Conservation (phyloP, 148 eudicot species). For the Chenopodium album region DNA sequence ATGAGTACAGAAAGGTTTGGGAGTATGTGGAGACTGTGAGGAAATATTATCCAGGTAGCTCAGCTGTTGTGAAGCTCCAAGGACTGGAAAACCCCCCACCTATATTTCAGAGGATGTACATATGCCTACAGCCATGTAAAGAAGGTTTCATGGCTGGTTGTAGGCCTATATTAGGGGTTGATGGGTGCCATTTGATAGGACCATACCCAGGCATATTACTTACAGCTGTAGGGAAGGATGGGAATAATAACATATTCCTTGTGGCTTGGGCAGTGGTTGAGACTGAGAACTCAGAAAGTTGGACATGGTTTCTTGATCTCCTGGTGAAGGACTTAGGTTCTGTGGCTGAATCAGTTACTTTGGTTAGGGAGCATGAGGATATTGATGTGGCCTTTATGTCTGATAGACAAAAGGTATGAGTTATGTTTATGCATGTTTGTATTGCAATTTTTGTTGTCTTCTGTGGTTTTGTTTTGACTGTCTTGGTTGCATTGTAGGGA, state of each 20-base stretch:
- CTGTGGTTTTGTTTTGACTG: background rate
- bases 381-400: background rate
- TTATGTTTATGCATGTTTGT: background rate
- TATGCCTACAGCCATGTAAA: background rate
- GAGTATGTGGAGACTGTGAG: background rate
- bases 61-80: background rate
- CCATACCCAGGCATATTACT: background rate
- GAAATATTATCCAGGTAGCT: background rate
- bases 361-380: background rate
- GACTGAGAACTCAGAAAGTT: background rate
- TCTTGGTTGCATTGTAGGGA: background rate
- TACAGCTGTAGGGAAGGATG: background rate
- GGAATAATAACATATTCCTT: background rate
- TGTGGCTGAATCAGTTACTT: background rate
- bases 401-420: background rate
- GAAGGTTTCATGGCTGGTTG: background rate
- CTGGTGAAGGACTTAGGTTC: background rate
- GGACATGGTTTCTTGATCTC: background rate
- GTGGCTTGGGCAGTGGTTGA: background rate
- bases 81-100: background rate
- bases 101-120: background rate
- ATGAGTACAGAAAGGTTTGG: background rate
- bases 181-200: background rate
- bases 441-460: no score
- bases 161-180: background rate